Evolutionary conservation across 2,329 filamentous ascomycete species (phyloP).

Genomic region (Hypoxylon sp.): DNA sequence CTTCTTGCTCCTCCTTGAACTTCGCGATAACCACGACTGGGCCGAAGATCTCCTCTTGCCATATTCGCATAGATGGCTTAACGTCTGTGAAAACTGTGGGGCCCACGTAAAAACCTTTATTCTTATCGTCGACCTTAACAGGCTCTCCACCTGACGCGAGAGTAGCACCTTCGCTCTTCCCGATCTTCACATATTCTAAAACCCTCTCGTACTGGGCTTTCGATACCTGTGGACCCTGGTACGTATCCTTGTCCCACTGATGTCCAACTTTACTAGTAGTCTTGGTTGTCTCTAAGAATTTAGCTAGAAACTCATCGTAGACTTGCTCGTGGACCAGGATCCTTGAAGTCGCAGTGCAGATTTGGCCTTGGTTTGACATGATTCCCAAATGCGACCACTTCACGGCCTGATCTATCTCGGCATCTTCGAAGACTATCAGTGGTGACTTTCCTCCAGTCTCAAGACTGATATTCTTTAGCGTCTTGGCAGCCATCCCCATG

Average conservation of each 20-base stretch:
- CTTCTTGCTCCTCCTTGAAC: conserved; percentile 18
- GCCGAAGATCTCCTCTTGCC: conserved; percentile 23
- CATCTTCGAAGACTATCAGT: conserved; percentile 16
- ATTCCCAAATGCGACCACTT: conserved; percentile 19
- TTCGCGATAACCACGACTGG: conserved; percentile 13
- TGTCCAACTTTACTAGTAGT: conserved; percentile 13
- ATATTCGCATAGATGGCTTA: conserved; percentile 17
- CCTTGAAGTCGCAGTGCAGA: conserved; percentile 16
- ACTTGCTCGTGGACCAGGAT: conserved; percentile 21
- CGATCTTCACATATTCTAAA: conserved; percentile 14
- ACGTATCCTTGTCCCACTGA: conserved; percentile 17
- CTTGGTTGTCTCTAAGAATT: conserved; percentile 9
- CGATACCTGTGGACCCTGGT: conserved; percentile 18
- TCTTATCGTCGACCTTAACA: not conserved
- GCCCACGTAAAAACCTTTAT: conserved; percentile 12
- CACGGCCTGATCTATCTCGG: conserved; percentile 18
- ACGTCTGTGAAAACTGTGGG: conserved; percentile 18
- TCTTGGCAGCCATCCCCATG: conserved; percentile 17
- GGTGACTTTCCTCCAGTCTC: conserved; percentile 24
- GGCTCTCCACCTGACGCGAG: conserved; percentile 10
- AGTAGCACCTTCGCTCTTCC: conserved; percentile 17
- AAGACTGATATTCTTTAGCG: conserved; percentile 19
- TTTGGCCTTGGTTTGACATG: conserved; percentile 21
- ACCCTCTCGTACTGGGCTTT: conserved; percentile 23
- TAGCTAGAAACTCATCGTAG: conserved; percentile 15